Base-by-base conservation (phyloP, 306 rosid genomes). In the Lathyrus sativus region DNA sequence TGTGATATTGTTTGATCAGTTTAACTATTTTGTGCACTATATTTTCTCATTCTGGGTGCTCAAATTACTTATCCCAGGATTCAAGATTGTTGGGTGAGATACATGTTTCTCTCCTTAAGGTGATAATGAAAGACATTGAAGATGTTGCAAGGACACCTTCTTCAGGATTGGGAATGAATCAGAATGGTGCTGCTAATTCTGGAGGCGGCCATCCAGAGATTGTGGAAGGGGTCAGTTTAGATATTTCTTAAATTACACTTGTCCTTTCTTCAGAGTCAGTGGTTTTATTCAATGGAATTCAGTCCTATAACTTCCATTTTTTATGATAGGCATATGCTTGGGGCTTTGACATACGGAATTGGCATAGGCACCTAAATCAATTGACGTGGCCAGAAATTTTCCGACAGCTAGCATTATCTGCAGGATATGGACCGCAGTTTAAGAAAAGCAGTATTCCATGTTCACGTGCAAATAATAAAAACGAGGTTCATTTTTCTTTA, bases 181-280 rank as follows among this genome's bases (percentile, higher is more conserved):
- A 93, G 79, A 82, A 82, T 69, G 91, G 91, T 68, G 86, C 86
- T 71, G 90, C 93, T 74, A 88, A 86, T 74, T 80, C 91, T 59
- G 97, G 96, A 70, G 98, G 97, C 64, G 98, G 98, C 70, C 99
- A 93, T 80, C 96, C 90, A 29, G 90, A 93, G 73, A 90, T 90
- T 79, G 97, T 93, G 60, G 99, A 86, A 85, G 99, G 99, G 86
- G 99, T 90, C 81, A 82, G 43, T 59, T 71, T 22, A 43, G 13
- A 58, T 65, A 26, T 37, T 78, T 59, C 24, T 10, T 57, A 68
- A 55, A 64, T 68, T 62, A 11, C 50, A 37, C 6, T 10, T 39
- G n/a, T 42, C 41, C 8, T 71, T 70, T 57, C 18, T 41, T 4
- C 10, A 45, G 24, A 46, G 55, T 19, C 51, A 11, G 59, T 10